Conservation (phyloP, 2,329 filamentous ascomycete species). For the Xylariaceae sp. region DNA sequence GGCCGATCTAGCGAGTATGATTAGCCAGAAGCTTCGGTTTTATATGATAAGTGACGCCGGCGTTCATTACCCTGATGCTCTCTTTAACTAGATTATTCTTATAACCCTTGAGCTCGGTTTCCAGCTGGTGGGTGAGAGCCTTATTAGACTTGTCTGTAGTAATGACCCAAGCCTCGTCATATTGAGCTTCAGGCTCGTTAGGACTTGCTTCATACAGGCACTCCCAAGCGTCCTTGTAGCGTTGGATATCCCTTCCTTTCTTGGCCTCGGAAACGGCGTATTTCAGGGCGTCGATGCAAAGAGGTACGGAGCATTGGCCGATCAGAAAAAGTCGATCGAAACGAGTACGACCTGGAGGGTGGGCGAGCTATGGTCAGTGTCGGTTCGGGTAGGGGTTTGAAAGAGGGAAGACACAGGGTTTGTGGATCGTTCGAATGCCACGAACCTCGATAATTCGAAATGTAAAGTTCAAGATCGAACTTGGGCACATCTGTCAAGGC, state of each 20-base stretch:
- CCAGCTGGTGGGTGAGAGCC: slow-evolving; percentile 67
- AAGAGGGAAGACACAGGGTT: background rate
- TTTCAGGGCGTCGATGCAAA: slow-evolving; percentile 76
- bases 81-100: slow-evolving; percentile 98
- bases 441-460: slow-evolving; percentile 79
- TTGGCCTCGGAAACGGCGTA: slow-evolving; percentile 72
- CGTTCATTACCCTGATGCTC: slow-evolving; percentile 69
- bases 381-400: background rate
- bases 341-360: slow-evolving; percentile 64
- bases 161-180: slow-evolving; percentile 72
- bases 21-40: background rate
- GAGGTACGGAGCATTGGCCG: slow-evolving; percentile 67
- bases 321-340: slow-evolving; percentile 78
- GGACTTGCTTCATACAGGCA: slow-evolving; percentile 59
- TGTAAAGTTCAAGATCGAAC: slow-evolving; percentile 86
- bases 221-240: slow-evolving; percentile 65
- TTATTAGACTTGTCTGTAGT: slow-evolving; percentile 60
- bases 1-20: slow-evolving; percentile 64
- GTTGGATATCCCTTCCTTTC: slow-evolving; percentile 62
- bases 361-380: slow-evolving; percentile 4
- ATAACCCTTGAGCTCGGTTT: slow-evolving; percentile 81
- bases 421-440: background rate
- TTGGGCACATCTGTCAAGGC: slow-evolving; percentile 63
- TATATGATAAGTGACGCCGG: background rate
- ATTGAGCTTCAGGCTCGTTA: slow-evolving; percentile 58